Percentiles rank a stretch among this genome's conserved stretches.
These are phyloP conservation scores for Apiotrichum akiyoshidainum DNA, from an alignment of 1,284 basidiomycete genomes.

Conservation along the genomic window DNA sequence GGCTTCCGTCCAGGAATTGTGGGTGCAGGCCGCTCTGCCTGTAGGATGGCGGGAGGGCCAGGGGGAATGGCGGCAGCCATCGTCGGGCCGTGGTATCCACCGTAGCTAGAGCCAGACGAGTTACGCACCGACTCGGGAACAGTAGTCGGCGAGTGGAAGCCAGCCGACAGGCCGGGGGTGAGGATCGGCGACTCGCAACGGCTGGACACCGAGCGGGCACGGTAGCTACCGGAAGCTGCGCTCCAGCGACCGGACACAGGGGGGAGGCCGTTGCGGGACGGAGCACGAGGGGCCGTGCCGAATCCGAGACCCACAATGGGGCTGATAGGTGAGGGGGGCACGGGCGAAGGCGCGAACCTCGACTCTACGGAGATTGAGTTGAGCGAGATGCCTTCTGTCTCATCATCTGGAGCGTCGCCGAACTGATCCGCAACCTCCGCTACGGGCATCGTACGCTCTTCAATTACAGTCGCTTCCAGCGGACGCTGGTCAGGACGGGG, in stretches of 20 bases:
- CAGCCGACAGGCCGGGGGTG: constrained; percentile 20
- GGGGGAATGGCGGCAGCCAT: not conserved
- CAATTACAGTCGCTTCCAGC: constrained; percentile 20
- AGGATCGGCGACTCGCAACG: constrained; percentile 27
- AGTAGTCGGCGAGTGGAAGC: constrained; percentile 14
- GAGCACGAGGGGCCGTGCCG: constrained; percentile 12
- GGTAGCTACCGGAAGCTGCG: constrained; percentile 16
- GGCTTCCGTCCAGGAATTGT: not conserved
- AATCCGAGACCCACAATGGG: constrained; percentile 20
- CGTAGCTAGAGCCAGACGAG: constrained; percentile 3
- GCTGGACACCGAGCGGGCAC: constrained; percentile 15
- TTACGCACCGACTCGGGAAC: constrained; percentile 1
- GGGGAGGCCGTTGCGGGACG: constrained; percentile 16
- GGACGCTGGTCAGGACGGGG: constrained; percentile 6
- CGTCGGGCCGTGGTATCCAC: constrained; percentile 1
- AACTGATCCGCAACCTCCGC: constrained; percentile 49
- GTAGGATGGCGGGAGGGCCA: not conserved
- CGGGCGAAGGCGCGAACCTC: constrained; percentile 14
- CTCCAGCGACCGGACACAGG: constrained; percentile 25
- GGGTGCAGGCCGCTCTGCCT: constrained; percentile 15
- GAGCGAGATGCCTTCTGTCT: constrained; percentile 42
- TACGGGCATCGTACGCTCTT: constrained; percentile 3
- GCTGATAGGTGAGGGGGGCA: constrained; percentile 16
- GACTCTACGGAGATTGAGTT: constrained; percentile 35
- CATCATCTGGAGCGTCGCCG: constrained; percentile 58